phyloP scores from a whole-genome alignment of 768 basidiomycete species.

The Phallus indusiatus region DNA sequence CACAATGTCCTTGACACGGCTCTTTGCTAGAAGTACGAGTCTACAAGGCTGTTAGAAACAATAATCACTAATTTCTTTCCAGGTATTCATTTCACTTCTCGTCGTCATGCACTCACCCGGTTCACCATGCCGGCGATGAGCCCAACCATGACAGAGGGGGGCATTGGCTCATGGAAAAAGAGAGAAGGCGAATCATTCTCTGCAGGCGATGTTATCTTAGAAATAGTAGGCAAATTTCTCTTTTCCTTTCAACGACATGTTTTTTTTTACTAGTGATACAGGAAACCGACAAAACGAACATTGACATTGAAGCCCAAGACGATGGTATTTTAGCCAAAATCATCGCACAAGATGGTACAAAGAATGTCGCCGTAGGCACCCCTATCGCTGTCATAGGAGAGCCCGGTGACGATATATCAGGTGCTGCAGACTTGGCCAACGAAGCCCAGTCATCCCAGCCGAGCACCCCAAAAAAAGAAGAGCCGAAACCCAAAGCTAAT shows the following conservation, averaged over 20 bases:
- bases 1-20: constrained; percentile 6
- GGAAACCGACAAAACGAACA: constrained; percentile 94
- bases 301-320: constrained; percentile 98
- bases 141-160: constrained; percentile 94
- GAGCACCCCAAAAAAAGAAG: constrained; percentile 25
- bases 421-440: constrained; percentile 44
- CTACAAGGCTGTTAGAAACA: not conserved
- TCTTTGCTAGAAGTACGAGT: constrained; percentile 4
- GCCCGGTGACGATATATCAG: constrained; percentile 90
- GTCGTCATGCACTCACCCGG: constrained; percentile 54
- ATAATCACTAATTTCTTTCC: not conserved
- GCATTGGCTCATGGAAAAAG: constrained; percentile 86
- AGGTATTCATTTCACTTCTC: constrained; percentile 48
- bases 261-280: constrained; percentile 21
- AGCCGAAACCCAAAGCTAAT: constrained; percentile 21
- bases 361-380: constrained; percentile 80
- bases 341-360: constrained; percentile 70
- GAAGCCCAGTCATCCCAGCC: constrained; percentile 16
- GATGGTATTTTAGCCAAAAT: constrained; percentile 94
- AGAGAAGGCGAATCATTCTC: constrained; percentile 70
- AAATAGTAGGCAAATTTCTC: constrained; percentile 64
- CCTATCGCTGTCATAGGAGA: constrained; percentile 90
- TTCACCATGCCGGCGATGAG: constrained; percentile 96
- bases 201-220: constrained; percentile 78
- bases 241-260: not conserved